Evolutionary conservation across 108 stramenopile genomes (phyloP).

Genomic region (Nitzschia palea): DNA sequence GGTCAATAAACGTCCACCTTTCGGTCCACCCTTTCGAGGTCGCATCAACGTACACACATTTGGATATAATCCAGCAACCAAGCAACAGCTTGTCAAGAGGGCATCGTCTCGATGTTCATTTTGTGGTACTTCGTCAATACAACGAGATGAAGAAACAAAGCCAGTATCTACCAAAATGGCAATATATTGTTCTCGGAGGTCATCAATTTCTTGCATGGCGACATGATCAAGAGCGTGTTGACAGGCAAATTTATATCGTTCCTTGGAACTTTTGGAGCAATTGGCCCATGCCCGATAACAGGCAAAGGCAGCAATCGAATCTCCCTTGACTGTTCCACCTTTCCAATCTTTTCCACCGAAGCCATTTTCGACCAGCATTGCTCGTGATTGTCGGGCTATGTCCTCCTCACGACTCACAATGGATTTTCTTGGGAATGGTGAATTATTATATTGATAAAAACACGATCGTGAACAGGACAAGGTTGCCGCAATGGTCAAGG

Average conservation of each 20-base stretch:
- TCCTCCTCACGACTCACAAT: not conserved
- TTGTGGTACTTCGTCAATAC: not conserved
- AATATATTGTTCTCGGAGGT: conserved; percentile 71
- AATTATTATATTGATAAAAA: conserved; percentile 64
- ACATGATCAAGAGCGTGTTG: conserved; percentile 71
- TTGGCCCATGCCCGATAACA: conserved; percentile 40
- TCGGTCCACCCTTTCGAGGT: conserved; percentile 31
- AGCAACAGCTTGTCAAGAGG: conserved; percentile 59
- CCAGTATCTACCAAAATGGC: conserved; percentile 75
- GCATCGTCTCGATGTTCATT: conserved; percentile 5
- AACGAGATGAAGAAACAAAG: conserved; percentile 52
- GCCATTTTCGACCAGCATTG: conserved; percentile 63
- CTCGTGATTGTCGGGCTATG: conserved; percentile 35
- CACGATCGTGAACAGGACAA: conserved; percentile 73
- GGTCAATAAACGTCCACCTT: conserved; percentile 52
- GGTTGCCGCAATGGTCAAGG: conserved; percentile 77
- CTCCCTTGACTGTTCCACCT: conserved; percentile 69
- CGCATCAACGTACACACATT: conserved; percentile 70
- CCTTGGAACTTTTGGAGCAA: conserved; percentile 30
- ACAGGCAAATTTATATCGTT: conserved; percentile 54
- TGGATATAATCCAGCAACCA: conserved; percentile 92
- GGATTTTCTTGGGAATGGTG: not conserved
- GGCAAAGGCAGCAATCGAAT: conserved; percentile 81
- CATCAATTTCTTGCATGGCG: conserved; percentile 73
- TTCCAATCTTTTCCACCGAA: conserved; percentile 74